phyloP scores from a whole-genome alignment of 2,329 filamentous ascomycete genomes.

The Cladorrhinum sp. region DNA sequence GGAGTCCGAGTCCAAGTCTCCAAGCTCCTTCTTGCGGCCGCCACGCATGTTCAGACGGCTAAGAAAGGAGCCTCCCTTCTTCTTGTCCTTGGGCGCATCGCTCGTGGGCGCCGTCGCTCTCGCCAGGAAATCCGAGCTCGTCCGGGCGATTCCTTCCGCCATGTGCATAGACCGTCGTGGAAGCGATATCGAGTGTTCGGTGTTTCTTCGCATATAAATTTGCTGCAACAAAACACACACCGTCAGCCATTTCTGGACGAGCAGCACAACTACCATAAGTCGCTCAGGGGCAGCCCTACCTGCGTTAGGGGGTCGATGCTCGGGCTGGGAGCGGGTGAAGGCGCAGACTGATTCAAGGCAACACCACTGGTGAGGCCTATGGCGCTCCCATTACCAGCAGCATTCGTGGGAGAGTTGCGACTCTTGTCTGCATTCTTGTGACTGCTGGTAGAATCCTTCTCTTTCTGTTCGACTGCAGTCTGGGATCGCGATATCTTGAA shows the following conservation, averaged over 20 bases:
- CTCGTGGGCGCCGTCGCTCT: conserved; percentile 35
- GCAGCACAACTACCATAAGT: neutral
- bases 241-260: neutral
- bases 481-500: conserved; percentile 20
- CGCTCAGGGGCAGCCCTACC: conserved; percentile 14
- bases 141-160: conserved; percentile 38
- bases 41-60: conserved; percentile 73
- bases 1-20: conserved; percentile 60
- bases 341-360: conserved; percentile 1
- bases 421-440: conserved; percentile 10
- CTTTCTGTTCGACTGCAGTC: conserved; percentile 10
- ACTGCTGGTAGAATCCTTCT: conserved; percentile 6
- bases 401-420: conserved; percentile 6
- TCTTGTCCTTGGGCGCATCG: conserved; percentile 59
- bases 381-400: conserved; percentile 9
- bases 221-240: conserved; percentile 41
- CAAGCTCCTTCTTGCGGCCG: conserved; percentile 69
- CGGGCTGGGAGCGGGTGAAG: conserved; percentile 16
- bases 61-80: conserved; percentile 85
- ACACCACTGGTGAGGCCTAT: conserved; percentile 4
- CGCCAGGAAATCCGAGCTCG: conserved; percentile 41
- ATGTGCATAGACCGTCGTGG: conserved; percentile 40
- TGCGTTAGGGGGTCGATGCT: conserved; percentile 29
- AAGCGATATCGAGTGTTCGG: conserved; percentile 55
- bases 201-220: conserved; percentile 66